Conservation (phyloP, 306 rosid genomes). For the Acacia confusa region DNA sequence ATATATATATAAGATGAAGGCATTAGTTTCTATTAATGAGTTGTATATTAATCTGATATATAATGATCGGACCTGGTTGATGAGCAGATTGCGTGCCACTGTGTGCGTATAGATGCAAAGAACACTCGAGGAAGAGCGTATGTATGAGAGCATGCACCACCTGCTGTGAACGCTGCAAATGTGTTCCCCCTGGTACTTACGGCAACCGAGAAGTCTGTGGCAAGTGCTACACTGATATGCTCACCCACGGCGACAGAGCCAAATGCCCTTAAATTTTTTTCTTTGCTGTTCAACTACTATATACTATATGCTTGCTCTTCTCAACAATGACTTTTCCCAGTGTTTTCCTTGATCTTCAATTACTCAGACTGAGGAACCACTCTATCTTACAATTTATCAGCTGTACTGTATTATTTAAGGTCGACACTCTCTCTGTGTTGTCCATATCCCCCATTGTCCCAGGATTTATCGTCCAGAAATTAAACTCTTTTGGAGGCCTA, state of each 20-base stretch:
- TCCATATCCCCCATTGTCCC: neutral
- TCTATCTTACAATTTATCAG: neutral
- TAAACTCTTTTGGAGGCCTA: neutral
- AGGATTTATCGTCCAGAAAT: neutral
- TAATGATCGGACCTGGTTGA: neutral
- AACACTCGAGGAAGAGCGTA: conserved; percentile 54
- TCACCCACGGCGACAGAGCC: conserved; percentile 59
- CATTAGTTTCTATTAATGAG: neutral
- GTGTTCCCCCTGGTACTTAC: conserved; percentile 91
- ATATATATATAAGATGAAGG: neutral
- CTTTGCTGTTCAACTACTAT: neutral
- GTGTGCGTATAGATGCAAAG: conserved; percentile 59
- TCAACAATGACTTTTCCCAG: neutral
- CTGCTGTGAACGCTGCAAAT: conserved; percentile 84
- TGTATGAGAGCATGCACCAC: conserved; percentile 82
- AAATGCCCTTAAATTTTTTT: conserved; percentile 65
- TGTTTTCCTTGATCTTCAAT: neutral
- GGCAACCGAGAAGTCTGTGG: conserved; percentile 87
- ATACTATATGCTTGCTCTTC: neutral
- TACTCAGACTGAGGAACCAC: neutral
- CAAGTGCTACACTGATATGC: conserved; percentile 82
- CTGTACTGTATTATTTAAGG: neutral
- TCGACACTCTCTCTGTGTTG: neutral
- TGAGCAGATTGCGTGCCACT: conserved; percentile 69
- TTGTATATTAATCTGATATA: neutral